These are phyloP conservation scores for Myxozyma monticola DNA, from an alignment of 805 yeast genomes.

Conservation along the genomic window DNA sequence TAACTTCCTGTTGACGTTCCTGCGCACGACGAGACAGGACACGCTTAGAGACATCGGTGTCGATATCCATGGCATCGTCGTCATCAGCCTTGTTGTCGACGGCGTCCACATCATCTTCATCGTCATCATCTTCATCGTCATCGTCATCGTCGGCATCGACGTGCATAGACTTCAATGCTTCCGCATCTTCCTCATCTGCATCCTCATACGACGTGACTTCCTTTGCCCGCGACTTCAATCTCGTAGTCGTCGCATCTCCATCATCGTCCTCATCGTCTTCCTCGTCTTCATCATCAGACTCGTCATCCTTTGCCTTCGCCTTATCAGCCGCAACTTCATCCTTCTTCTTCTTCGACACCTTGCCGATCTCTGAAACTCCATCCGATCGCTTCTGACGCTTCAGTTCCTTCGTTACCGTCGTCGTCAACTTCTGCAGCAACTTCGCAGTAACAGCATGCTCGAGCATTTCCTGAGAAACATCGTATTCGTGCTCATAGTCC, in stretches of 20 bases:
- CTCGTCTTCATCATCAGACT: constrained; percentile 38
- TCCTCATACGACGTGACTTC: constrained; percentile 92
- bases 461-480: constrained; percentile 75
- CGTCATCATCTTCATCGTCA: constrained; percentile 43
- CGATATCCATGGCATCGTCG: constrained; percentile 45
- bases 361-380: constrained; percentile 44
- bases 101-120: constrained; percentile 35
- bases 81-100: constrained; percentile 42
- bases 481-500: constrained; percentile 87
- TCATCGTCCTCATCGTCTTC: constrained; percentile 59
- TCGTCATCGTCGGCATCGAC: constrained; percentile 72
- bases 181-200: constrained; percentile 93
- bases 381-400: constrained; percentile 67
- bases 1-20: constrained; percentile 82
- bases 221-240: constrained; percentile 60
- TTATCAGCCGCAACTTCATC: constrained; percentile 63
- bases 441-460: constrained; percentile 63
- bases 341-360: constrained; percentile 38
- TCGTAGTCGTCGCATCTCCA: constrained; percentile 62
- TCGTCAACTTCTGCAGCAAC: constrained; percentile 67
- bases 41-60: constrained; percentile 39
- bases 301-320: constrained; percentile 41
- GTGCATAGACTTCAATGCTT: constrained; percentile 81
- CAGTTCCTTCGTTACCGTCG: constrained; percentile 73
- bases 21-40: constrained; percentile 61